Conservation (phyloP, 164 flowering plant species). For the Paratinospora sagittata region DNA sequence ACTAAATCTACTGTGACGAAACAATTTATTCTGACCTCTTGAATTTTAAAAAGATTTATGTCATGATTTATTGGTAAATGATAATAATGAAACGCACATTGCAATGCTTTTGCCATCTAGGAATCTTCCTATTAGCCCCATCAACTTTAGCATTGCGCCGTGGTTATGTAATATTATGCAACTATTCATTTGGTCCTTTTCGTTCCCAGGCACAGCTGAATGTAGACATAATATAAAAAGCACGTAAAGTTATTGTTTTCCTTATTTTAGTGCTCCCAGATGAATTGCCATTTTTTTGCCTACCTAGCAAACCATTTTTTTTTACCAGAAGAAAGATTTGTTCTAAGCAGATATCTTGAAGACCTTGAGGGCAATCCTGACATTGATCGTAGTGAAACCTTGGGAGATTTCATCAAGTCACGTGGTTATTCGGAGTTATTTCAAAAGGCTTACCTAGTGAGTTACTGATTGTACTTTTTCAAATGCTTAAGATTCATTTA, state of each 20-base stretch:
- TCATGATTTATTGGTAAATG: too few relatives aligned
- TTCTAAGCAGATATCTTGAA: slow-evolving; percentile 60
- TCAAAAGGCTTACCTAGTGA: slow-evolving; percentile 85
- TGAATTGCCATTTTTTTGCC: not conserved
- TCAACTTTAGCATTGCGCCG: too few relatives aligned
- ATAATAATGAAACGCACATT: too few relatives aligned
- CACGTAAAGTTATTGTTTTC: not conserved
- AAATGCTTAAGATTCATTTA: not conserved
- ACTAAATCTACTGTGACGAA: too few relatives aligned
- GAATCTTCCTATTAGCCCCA: too few relatives aligned
- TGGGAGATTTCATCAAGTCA: slow-evolving; percentile 67
- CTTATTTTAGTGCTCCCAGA: not conserved
- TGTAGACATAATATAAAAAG: not conserved
- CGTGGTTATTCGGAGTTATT: slow-evolving; percentile 80
- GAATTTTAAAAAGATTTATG: too few relatives aligned
- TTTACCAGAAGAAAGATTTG: not conserved
- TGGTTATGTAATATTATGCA: too few relatives aligned
- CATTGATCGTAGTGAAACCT: slow-evolving; percentile 65
- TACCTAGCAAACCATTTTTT: not conserved
- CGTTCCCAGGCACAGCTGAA: not conserved
- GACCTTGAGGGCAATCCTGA: slow-evolving; percentile 71
- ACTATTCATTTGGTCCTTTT: too few relatives aligned
- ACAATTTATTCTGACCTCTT: too few relatives aligned
- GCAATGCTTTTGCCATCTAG: too few relatives aligned
- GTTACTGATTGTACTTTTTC: slow-evolving; percentile 15